Evolutionary conservation across 108 stramenopile genomes (phyloP), one percentile per base, ranked within the genome.

Genomic region (Epithemia pelagica): DNA sequence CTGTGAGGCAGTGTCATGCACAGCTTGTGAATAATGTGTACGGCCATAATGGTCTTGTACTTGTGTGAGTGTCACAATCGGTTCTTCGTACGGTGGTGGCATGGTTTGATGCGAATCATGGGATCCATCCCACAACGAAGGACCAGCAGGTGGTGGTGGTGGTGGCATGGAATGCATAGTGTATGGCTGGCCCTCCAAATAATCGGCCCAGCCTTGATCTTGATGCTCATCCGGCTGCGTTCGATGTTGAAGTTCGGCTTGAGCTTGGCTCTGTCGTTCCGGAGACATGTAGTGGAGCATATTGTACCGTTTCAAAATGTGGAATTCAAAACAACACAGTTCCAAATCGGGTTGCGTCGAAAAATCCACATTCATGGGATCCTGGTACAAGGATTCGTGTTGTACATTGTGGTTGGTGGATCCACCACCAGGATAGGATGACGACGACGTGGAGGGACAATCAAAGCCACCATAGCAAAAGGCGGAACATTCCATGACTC

Each of bases 401-500:
- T 52, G 15, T 31, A 76, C 73, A 27, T 52, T 29, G 37, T 46
- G 37, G 15, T 46, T 15, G 15, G 5, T 10, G 15, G 37, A 46
- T n/a, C n/a, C n/a, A n/a, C n/a, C n/a, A n/a, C n/a, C n/a, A n/a
- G n/a, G n/a, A n/a, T n/a, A n/a, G n/a, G n/a, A n/a, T n/a, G n/a
- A n/a, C n/a, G n/a, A n/a, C n/a, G n/a, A n/a, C n/a, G n/a, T n/a
- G 51, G 68, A 73, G 27, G 68, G 60, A 22, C 71, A 78, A 62
- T 79, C 78, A 32, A 79, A 79, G 28, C 78, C 82, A 0, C 81
- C 76, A 53, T 73, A 78, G 32, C 74, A 75, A 56, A 74, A 77
- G 10, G 82, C 90, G 29, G 74, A 83, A 66, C 82, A 83, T 74
- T 91, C 90, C 89, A 95, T 86, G n/a, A 95, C 59, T 29, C 87